Evolutionary conservation across 2,329 filamentous ascomycete species (phyloP).

Genomic region (Botrytis medusae): DNA sequence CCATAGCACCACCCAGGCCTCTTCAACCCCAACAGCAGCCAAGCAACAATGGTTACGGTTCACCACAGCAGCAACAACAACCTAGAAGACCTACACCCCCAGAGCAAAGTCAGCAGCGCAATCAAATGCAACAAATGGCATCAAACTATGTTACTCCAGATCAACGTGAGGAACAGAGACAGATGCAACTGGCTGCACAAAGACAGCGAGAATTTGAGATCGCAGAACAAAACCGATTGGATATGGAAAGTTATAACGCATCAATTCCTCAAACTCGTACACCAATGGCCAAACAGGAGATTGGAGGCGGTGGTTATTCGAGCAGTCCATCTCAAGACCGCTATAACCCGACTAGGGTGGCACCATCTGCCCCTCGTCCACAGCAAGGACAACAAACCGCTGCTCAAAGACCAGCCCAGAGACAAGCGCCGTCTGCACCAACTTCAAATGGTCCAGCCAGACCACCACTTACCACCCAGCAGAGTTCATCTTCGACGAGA

Average conservation of each 20-base stretch:
- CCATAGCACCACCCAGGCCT: slow-evolving; percentile 69
- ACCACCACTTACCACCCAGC: slow-evolving; percentile 51
- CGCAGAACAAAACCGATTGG: slow-evolving; percentile 68
- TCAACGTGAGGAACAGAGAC: slow-evolving; percentile 53
- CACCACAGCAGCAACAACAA: slow-evolving; percentile 28
- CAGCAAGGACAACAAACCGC: slow-evolving; percentile 44
- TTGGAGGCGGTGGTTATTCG: slow-evolving; percentile 70
- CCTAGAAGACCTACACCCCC: slow-evolving; percentile 47
- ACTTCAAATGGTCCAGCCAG: slow-evolving; percentile 44
- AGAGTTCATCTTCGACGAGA: slow-evolving; percentile 49
- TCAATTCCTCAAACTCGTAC: slow-evolving; percentile 79
- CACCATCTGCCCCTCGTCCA: slow-evolving; percentile 73
- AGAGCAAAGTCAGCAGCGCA: slow-evolving; percentile 53
- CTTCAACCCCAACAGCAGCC: slow-evolving; percentile 46
- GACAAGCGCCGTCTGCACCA: slow-evolving; percentile 77
- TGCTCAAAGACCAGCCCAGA: slow-evolving; percentile 60
- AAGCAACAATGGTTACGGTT: slow-evolving; percentile 45
- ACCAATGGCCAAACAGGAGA: slow-evolving; percentile 84
- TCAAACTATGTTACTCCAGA: slow-evolving; percentile 55
- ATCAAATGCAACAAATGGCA: slow-evolving; percentile 58
- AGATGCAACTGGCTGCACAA: slow-evolving; percentile 61
- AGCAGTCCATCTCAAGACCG: slow-evolving; percentile 51
- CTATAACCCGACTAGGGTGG: slow-evolving; percentile 82
- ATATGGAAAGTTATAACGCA: slow-evolving; percentile 86
- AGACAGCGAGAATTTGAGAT: slow-evolving; percentile 54